Base-by-base conservation (phyloP, 495 filamentous ascomycete genomes). In the Schizothecium vesticola region DNA sequence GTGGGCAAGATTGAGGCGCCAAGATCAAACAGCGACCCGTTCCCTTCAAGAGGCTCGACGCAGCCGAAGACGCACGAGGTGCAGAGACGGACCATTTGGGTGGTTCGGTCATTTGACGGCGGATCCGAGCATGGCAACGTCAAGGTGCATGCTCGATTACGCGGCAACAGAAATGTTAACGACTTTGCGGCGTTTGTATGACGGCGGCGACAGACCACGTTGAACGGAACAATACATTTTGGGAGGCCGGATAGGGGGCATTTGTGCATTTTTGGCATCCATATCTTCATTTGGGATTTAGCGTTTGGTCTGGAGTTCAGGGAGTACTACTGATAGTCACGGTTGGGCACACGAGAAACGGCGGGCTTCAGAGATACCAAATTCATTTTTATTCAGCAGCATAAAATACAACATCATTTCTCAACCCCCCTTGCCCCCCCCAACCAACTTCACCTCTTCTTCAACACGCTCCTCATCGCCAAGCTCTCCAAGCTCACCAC, bases 401-500 rank as follows among this genome's bases (percentile, higher is more conserved):
- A 43, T n/a, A 51, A 7, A 51, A 51, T 51, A 51, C 43, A 51
- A n/a, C 43, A n/a, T 43, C 19, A 51, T 51, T 51, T n/a, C 43
- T 2, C 19, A 51, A 2, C 16, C 43, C 43, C 43, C 43, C 31
- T 13, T 51, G 6, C 16, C 16, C 16, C 33, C 33, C 43, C 43
- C 43, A n/a, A 51, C 43, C 8, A 51, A 51, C 43, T 19, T n/a
- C 3, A 7, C 43, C 12, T 51, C 43, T n/a, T 51, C 19, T 51
- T 51, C 43, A 51, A n/a, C 43, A 51, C 16, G 2, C 43, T 51
- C 66, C 74, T 74, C 72, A 87, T 69, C 51, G 82, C 84, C 68
- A 77, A 73, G 69, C 76, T 76, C 72, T 83, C 74, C 23, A 87
- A 73, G 31, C 79, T 75, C 33, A 78, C 68, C 63, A 81, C 82